Evolutionary conservation across 2,329 filamentous ascomycete genomes (phyloP).

Genomic region (Sordariomycetes sp.): DNA sequence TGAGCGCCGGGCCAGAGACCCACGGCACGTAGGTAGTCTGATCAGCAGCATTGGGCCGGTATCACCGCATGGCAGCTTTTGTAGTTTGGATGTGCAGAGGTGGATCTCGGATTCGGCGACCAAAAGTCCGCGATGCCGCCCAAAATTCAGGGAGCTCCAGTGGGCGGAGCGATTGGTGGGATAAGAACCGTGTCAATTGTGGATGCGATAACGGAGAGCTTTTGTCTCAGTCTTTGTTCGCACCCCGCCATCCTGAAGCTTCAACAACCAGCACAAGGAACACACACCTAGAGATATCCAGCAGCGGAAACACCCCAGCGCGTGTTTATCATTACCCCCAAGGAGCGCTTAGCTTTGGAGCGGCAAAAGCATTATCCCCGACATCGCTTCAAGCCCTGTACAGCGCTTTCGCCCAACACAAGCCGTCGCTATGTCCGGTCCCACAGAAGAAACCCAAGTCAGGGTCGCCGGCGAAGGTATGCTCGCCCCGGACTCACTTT

Average conservation of each 20-base stretch:
- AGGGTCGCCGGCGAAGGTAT: constrained; percentile 8
- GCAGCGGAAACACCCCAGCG: not conserved
- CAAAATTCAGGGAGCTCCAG: not conserved
- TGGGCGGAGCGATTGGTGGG: not conserved
- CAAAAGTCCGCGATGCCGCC: not conserved
- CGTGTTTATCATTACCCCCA: not conserved
- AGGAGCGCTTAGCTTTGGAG: not conserved
- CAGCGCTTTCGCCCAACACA: not conserved
- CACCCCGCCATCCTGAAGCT: not conserved
- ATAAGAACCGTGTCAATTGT: constrained; percentile 9
- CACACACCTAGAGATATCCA: not conserved
- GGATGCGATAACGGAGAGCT: constrained; percentile 7
- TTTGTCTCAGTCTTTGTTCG: not conserved
- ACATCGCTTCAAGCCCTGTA: not conserved
- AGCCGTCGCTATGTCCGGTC: constrained; percentile 1
- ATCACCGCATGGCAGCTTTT: not conserved
- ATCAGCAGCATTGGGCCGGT: constrained; percentile 1
- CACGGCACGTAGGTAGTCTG: constrained; percentile 1
- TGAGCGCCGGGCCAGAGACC: not conserved
- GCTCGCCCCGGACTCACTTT: not conserved
- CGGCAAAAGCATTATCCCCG: not conserved
- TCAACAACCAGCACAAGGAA: not conserved
- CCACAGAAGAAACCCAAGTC: constrained; percentile 7
- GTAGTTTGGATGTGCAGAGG: not conserved
- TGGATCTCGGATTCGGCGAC: not conserved